Conservation (phyloP, 192 early-diverging fungal species). For the Coemansia sp. region DNA sequence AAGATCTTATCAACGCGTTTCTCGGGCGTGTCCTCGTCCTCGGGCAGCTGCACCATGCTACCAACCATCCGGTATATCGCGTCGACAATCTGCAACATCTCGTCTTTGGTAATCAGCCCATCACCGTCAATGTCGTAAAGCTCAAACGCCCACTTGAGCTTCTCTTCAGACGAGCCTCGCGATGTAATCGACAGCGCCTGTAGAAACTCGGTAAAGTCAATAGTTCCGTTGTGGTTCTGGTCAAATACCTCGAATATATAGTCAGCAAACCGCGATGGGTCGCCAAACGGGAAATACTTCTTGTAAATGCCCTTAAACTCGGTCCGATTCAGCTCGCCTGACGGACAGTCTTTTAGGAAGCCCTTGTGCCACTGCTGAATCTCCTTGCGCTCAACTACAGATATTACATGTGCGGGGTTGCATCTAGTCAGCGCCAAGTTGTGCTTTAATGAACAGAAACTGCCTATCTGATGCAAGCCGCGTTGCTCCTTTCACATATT, state of each 20-base stretch:
- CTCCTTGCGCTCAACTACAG: constrained; percentile 84
- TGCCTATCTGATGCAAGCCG: background rate
- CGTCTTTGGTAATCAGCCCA: constrained; percentile 79
- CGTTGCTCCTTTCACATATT: no score
- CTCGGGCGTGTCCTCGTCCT: constrained; percentile 89
- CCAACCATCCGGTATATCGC: constrained; percentile 95
- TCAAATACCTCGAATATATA: constrained; percentile 93
- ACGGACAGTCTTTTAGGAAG: constrained; percentile 90
- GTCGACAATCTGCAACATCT: constrained; percentile 90
- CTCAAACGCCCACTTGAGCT: constrained; percentile 83
- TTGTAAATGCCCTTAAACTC: constrained; percentile 94
- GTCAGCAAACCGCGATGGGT: constrained; percentile 85
- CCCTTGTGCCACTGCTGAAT: constrained; percentile 97
- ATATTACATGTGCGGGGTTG: background rate
- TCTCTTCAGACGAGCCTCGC: constrained; percentile 79
- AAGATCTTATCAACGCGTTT: constrained; percentile 92
- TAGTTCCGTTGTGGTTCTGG: constrained; percentile 80
- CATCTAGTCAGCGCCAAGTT: background rate
- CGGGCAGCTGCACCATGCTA: constrained; percentile 83
- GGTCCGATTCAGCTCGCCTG: constrained; percentile 75
- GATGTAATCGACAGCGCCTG: constrained; percentile 81
- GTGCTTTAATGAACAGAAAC: background rate
- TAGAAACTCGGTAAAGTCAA: constrained; percentile 93
- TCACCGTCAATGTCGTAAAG: constrained; percentile 92
- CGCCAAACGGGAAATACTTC: constrained; percentile 96